Evolutionary conservation across 2,329 filamentous ascomycete species (phyloP), one percentile per base, ranked within the genome.

Genomic region (Leptoxyphium fumago): DNA sequence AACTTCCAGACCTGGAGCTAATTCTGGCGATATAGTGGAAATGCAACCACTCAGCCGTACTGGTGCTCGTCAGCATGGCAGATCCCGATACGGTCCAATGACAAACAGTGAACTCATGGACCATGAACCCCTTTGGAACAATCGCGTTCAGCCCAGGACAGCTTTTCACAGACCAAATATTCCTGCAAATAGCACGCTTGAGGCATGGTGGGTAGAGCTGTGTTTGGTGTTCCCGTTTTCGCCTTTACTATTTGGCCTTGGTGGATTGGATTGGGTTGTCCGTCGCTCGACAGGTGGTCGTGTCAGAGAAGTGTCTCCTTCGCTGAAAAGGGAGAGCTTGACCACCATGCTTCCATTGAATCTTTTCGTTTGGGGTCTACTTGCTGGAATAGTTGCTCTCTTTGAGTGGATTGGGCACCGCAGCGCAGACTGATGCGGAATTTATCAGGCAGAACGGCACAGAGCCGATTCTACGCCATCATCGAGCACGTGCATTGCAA

Each of bases 281-380:
- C 30, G 39, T n/a, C 41, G 41, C 34, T 46, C 46, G 41, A 52
- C 46, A 21, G 32, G 45, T 15, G 52, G 49, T 11, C 44, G 48
- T 17, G 46, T 58, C 39, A 45, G 32, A 40, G 46, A 45, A 39
- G 54, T 55, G 44, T 43, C 44, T n/a, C 29, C 42, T 34, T 34
- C 45, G 39, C 44, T 52, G 46, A 58, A 56, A 50, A 41, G 44
- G 29, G 42, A 45, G 5, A 53, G 53, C 15, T 42, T 53, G 30
- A 39, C 43, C 14, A 42, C 50, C 14, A 49, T 39, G 29, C 39
- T 51, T 9, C 53, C 55, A 39, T 21, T 57, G n/a, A 44, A 48
- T 11, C 30, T 44, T 10, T 14, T 50, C 15, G 45, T 39, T 10
- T 45, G 17, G 17, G 17, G 40, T 2, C 43, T 51, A 13, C 21